phyloP scores from a whole-genome alignment of 2,329 filamentous ascomycete species.

The Penicillium vulpinum region DNA sequence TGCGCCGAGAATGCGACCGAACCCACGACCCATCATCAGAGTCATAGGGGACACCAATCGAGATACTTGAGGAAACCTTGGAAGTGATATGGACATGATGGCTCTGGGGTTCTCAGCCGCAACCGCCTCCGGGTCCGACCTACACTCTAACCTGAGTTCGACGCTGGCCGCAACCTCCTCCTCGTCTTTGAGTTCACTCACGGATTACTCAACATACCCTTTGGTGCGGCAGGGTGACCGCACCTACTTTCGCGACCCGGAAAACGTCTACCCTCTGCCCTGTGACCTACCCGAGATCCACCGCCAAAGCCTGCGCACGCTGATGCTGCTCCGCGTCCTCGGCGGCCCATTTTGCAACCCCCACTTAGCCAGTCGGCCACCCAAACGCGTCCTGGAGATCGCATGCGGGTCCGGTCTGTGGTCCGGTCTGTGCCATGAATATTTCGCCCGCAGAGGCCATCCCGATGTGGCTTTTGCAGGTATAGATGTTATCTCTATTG shows the following conservation, averaged over 20 bases:
- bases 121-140: slow-evolving; percentile 34
- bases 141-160: slow-evolving; percentile 37
- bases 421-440: slow-evolving; percentile 83
- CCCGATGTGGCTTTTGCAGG: slow-evolving; percentile 75
- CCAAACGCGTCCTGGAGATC: slow-evolving; percentile 77
- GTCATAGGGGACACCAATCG: slow-evolving; percentile 17
- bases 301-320: slow-evolving; percentile 78
- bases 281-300: slow-evolving; percentile 85
- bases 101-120: slow-evolving; percentile 29
- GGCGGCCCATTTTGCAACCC: slow-evolving; percentile 77
- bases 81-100: slow-evolving; percentile 35
- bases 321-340: slow-evolving; percentile 78
- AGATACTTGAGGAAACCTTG: slow-evolving; percentile 18
- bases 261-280: slow-evolving; percentile 77
- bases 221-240: slow-evolving; percentile 76
- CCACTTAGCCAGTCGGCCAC: slow-evolving; percentile 64
- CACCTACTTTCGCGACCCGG: slow-evolving; percentile 74
- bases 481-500: slow-evolving; percentile 74
- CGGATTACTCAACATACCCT: slow-evolving; percentile 51
- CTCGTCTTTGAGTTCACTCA: slow-evolving; percentile 37
- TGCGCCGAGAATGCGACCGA: slow-evolving; percentile 31
- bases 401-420: slow-evolving; percentile 87
- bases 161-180: slow-evolving; percentile 37
- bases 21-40: slow-evolving; percentile 18
- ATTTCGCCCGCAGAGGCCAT: slow-evolving; percentile 69